These are phyloP conservation scores for Piromyces sp. DNA, from an alignment of 192 early-diverging fungal species.

Conservation along the genomic window DNA sequence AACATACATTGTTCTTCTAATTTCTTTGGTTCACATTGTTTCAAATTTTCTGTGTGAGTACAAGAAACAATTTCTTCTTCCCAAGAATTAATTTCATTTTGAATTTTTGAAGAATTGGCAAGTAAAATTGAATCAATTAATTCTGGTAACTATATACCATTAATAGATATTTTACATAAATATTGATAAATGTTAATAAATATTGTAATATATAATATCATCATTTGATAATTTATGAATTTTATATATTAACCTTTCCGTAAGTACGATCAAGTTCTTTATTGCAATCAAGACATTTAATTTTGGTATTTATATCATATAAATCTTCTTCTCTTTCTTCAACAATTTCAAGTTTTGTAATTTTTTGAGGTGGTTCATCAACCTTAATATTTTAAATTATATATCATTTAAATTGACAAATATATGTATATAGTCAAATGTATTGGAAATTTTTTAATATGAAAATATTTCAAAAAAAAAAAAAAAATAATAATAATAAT, in stretches of 20 bases:
- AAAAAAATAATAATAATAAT: too few relatives aligned
- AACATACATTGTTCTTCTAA: slow-evolving; percentile 9
- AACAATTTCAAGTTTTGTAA: slow-evolving; percentile 81
- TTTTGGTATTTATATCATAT: slow-evolving; percentile 55
- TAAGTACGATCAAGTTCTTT: slow-evolving; percentile 35
- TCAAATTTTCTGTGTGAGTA: slow-evolving; percentile 54
- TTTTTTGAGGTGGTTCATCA: slow-evolving; percentile 57
- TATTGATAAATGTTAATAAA: too few relatives aligned
- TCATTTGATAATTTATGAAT: too few relatives aligned
- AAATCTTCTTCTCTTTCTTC: slow-evolving; percentile 51
- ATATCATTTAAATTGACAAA: slow-evolving; percentile 5
- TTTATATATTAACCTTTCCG: slow-evolving; percentile 25
- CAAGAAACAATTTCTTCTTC: slow-evolving; percentile 66
- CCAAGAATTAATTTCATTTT: slow-evolving; percentile 87
- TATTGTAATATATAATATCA: too few relatives aligned
- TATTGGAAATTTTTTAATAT: too few relatives aligned
- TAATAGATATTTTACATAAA: too few relatives aligned
- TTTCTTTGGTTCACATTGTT: slow-evolving; percentile 21
- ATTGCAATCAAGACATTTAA: slow-evolving; percentile 68
- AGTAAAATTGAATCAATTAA: slow-evolving; percentile 52
- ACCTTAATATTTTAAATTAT: slow-evolving; percentile 14
- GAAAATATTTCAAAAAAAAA: too few relatives aligned
- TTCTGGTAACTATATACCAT: slow-evolving; percentile 26
- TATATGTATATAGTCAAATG: too few relatives aligned
- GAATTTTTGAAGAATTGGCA: slow-evolving; percentile 61